A percentile compares a stretch with the other conserved stretches of the same genome.
phyloP scores from a whole-genome alignment of 2,329 filamentous ascomycete species.

The Colletotrichum graminicola region DNA sequence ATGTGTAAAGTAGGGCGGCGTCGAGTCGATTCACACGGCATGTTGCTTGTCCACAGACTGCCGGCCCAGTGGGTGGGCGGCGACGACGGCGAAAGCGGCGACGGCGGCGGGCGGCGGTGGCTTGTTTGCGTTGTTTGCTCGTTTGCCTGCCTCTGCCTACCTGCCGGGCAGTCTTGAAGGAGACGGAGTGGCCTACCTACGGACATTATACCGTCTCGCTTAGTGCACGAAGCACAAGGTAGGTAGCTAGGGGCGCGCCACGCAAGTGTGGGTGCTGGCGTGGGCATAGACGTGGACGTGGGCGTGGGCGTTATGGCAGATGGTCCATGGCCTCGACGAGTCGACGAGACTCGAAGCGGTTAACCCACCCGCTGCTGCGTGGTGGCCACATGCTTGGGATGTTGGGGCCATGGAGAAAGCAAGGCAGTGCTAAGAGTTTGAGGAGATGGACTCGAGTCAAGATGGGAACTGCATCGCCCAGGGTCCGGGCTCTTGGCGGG shows the following conservation, averaged over 20 bases:
- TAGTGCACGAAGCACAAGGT: not conserved
- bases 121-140: slow-evolving; percentile 25
- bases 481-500: slow-evolving; percentile 23
- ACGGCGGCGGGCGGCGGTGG: not conserved
- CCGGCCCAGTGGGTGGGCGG: slow-evolving; percentile 7
- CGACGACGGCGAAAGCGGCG: not conserved
- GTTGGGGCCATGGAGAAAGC: slow-evolving; percentile 28
- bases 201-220: not conserved
- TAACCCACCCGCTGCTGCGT: slow-evolving; percentile 22
- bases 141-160: not conserved
- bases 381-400: slow-evolving; percentile 34
- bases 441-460: slow-evolving; percentile 37
- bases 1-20: slow-evolving; percentile 20
- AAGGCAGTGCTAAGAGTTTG: slow-evolving; percentile 32
- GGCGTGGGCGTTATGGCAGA: not conserved
- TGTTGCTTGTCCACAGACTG: slow-evolving; percentile 12
- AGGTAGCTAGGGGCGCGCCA: not conserved
- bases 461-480: slow-evolving; percentile 12
- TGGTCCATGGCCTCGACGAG: slow-evolving; percentile 24
- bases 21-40: slow-evolving; percentile 13
- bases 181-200: not conserved
- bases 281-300: not conserved
- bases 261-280: not conserved
- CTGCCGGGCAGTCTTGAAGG: not conserved
- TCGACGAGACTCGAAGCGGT: slow-evolving; percentile 18